Evolutionary conservation across 1,284 basidiomycete genomes (phyloP), one percentile per base, ranked within the genome.

Genomic region (Gomphus sp.): DNA sequence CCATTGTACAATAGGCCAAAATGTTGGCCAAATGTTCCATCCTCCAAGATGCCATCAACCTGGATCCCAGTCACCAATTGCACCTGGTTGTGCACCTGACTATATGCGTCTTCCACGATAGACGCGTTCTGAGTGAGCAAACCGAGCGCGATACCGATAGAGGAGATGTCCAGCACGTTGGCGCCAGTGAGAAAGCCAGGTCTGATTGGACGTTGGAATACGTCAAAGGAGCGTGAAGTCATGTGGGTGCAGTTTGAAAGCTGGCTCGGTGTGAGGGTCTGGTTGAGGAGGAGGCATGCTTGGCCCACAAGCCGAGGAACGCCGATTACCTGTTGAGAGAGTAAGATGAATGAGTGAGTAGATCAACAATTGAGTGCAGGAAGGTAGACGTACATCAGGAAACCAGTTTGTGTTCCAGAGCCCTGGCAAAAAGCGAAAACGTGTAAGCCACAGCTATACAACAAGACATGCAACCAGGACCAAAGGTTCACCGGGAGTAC

Each of bases 381-480:
- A 6, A 14, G 4, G 14, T 14, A n/a, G 5, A 64, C 64, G 43
- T 58, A 82, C 80, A 63, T 85, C 86, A 7, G 77, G 79, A 65
- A 78, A 85, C 86, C 86, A 89, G 66, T 89, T 88, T 58, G 77
- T 79, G 64, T 87, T 86, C 84, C 81, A 84, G 9, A 76, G 59
- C 63, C 58, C 57, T 57, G 22, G 12, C 12, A 25, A 36, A 28
- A 28, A n/a, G 33, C 25, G 18, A 18, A 28, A 36, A 45, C 25
- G 18, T 47, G 44, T 47, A 22, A 47, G 16, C 16, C n/a, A n/a
- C 16, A 3, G 11, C 33, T 44, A n/a, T 34, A 43, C n/a, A 12
- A 41, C 8, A 41, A 14, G 10, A 43, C 16, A 43, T n/a, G 16
- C 47, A 48, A 33, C 14, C 43, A 36, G 47, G 25, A 9, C 31